Evolutionary conservation across 2,329 filamentous ascomycete genomes (phyloP).

Genomic region (Drechslerella dactyloides): DNA sequence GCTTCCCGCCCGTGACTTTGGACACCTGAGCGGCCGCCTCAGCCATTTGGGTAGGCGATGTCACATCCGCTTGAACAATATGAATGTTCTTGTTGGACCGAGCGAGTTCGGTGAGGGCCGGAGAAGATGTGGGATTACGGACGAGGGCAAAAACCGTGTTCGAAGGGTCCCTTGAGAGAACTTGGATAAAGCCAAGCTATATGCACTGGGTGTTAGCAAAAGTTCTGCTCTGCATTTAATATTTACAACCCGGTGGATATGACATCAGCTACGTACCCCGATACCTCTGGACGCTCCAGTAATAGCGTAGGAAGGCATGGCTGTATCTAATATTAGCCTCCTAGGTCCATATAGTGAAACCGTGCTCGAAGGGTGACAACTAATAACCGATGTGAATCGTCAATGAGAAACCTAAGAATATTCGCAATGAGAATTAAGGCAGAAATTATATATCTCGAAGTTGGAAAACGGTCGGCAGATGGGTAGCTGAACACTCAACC

Average conservation of each 20-base stretch:
- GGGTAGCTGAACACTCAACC: too few relatives aligned
- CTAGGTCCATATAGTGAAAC: too few relatives aligned
- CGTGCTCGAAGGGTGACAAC: too few relatives aligned
- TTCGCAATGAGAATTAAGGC: too few relatives aligned
- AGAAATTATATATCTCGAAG: too few relatives aligned
- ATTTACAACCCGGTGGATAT: not conserved
- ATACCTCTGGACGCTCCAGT: constrained; percentile 58
- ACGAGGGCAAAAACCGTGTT: constrained; percentile 60
- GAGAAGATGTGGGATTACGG: constrained; percentile 56
- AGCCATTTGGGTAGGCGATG: constrained; percentile 56
- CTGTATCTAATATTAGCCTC: not conserved
- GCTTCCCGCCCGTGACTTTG: constrained; percentile 57
- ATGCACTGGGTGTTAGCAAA: constrained; percentile 54
- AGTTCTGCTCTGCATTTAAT: constrained; percentile 55
- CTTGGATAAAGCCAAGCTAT: constrained; percentile 7
- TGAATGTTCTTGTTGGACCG: constrained; percentile 57
- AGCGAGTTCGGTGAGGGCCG: constrained; percentile 55
- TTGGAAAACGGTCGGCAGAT: too few relatives aligned
- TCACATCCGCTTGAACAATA: constrained; percentile 58
- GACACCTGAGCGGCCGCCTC: constrained; percentile 57
- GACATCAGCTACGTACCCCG: constrained; percentile 43
- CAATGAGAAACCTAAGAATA: too few relatives aligned
- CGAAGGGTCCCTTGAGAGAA: constrained; percentile 46
- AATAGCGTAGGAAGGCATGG: constrained; percentile 57
- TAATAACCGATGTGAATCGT: too few relatives aligned